Evolutionary conservation across 768 basidiomycete species (phyloP).

Genomic region (Tephrocybe rancida): DNA sequence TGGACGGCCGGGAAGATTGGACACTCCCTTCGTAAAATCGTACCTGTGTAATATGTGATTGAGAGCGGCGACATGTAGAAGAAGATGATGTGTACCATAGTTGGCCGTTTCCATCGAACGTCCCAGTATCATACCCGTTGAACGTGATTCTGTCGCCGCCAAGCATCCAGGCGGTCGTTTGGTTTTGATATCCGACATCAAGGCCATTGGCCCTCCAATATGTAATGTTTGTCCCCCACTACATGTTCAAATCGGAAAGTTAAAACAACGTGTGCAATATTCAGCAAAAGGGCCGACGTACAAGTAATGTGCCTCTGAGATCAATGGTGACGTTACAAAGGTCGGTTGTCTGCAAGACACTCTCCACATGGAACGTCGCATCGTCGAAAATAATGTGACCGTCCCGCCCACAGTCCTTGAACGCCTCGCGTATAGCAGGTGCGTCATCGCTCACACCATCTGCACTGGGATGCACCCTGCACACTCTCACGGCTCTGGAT

Average conservation of each 20-base stretch:
- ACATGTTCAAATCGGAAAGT: background rate
- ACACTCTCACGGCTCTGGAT: slow-evolving; percentile 6
- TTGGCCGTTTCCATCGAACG: slow-evolving; percentile 44
- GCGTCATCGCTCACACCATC: slow-evolving; percentile 25
- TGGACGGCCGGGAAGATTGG: slow-evolving; percentile 38
- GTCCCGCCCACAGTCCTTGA: slow-evolving; percentile 15
- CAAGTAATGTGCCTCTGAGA: slow-evolving; percentile 35
- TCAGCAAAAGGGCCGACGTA: slow-evolving; percentile 15
- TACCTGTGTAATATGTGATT: slow-evolving; percentile 26
- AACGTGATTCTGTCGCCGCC: slow-evolving; percentile 32
- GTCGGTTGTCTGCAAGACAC: slow-evolving; percentile 32
- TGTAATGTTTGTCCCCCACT: slow-evolving; percentile 37
- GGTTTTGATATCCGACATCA: slow-evolving; percentile 37
- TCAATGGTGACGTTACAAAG: slow-evolving; percentile 34
- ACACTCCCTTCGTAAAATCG: slow-evolving; percentile 35
- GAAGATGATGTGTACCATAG: slow-evolving; percentile 29
- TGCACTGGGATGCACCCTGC: slow-evolving; percentile 20
- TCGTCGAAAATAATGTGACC: slow-evolving; percentile 29
- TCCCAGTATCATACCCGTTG: slow-evolving; percentile 33
- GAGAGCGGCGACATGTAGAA: background rate
- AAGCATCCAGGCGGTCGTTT: slow-evolving; percentile 37
- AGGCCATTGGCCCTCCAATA: slow-evolving; percentile 39
- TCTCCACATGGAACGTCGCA: slow-evolving; percentile 34
- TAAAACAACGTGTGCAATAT: background rate
- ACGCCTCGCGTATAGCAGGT: slow-evolving; percentile 25